A percentile compares a stretch with the other conserved stretches of the same genome.
Conservation (phyloP, 164 flowering plant genomes). For the Sedum album region DNA sequence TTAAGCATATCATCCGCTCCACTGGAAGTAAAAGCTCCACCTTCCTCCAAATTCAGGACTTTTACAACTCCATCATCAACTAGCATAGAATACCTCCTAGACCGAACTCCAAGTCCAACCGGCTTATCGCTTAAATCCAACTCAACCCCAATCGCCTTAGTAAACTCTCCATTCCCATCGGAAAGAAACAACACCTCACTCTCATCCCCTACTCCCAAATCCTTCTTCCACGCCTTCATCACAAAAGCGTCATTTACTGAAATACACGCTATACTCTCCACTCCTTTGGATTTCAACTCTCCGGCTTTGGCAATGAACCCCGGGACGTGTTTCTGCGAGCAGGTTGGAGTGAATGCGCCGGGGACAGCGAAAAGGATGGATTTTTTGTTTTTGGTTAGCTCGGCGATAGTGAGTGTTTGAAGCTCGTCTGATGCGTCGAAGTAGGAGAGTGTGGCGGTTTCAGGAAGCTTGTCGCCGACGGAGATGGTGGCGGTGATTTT, state of each 20-base stretch:
- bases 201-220: conserved; percentile 34
- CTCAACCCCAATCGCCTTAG: conserved; percentile 11
- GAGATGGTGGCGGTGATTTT: conserved; percentile 51
- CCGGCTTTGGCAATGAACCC: conserved; percentile 54
- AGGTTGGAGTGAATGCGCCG: conserved; percentile 82
- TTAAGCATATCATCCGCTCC: conserved; percentile 6
- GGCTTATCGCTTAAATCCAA: conserved; percentile 8
- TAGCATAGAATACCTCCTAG: conserved; percentile 45
- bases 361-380: conserved; percentile 73
- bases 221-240: conserved; percentile 64
- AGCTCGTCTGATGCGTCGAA: conserved; percentile 50
- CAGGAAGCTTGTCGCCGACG: conserved; percentile 68
- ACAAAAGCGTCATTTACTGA: conserved; percentile 77
- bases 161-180: conserved; percentile 53
- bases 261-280: conserved; percentile 57
- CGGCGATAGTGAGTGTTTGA: conserved; percentile 51
- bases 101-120: conserved; percentile 50
- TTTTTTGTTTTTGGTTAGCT: conserved; percentile 52
- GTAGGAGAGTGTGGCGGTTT: conserved; percentile 66
- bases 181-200: conserved; percentile 40
- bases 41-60: conserved; percentile 51
- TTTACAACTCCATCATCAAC: conserved; percentile 55
- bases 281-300: conserved; percentile 51
- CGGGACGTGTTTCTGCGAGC: conserved; percentile 76
- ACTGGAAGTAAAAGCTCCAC: conserved; percentile 1